Base-by-base conservation (phyloP, 2,329 filamentous ascomycete genomes). In the Scedosporium dehoogii region DNA sequence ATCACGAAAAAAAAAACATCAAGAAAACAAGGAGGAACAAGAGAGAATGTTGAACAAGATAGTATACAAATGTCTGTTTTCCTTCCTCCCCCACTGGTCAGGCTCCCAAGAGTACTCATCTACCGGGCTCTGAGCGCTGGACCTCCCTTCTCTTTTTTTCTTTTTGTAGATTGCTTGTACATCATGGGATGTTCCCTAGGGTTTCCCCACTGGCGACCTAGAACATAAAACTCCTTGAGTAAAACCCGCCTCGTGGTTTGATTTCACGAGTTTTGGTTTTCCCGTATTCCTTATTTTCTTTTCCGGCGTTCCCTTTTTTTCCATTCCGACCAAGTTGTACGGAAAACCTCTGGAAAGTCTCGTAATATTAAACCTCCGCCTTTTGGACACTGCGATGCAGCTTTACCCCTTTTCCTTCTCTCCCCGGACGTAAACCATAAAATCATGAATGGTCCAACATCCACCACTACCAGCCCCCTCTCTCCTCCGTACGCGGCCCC, bases 241-340 rank as follows among this genome's bases (percentile, higher is more conserved):
- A 33, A 33, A 33, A 9, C 29, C 29, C 29, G 29, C 29, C 29
- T 33, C 29, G 29, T 33, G 29, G 29, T 33, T 9, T 9, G 6
- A 9, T 46, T 18, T 18, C 14, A 46, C 42, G 16, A 16, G 42
- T 16, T 16, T 38, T 55, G 42, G 42, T 25, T 61, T 38, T 41
- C 57, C 23, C 53, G 61, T 46, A 25, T 61, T 25, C 44, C 16
- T 44, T 59, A 53, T 41, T 41, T 59, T 59, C 25, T 42, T 51
- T 25, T 61, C 21, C 61, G 57, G 25, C 23, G 25, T 59, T 62
- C 14, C 29, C 27, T 3, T 33, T 33, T 33, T 33, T 33, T 33
- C 29, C 29, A 33, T 25, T 25, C 44, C 59, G 42, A 42, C 53
- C 25, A 59, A 38, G 16, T 58, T 56, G 44, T 59, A 51, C 46